phyloP scores from a whole-genome alignment of 805 yeast species.

The Allodekkera sacchari region DNA sequence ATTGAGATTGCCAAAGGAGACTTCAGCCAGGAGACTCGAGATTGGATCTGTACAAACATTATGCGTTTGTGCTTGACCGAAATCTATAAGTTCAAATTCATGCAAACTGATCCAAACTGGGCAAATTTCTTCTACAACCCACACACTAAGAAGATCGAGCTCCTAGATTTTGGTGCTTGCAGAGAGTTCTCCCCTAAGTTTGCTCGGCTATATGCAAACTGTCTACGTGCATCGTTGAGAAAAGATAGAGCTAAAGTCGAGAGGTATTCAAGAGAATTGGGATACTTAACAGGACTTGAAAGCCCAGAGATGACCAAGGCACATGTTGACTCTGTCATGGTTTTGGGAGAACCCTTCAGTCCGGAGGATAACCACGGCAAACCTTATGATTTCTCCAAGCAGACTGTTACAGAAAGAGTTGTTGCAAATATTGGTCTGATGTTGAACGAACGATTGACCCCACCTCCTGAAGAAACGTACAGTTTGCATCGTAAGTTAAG shows the following conservation, averaged over 20 bases:
- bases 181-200: constrained; percentile 67
- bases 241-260: constrained; percentile 60
- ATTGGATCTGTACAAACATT: constrained; percentile 78
- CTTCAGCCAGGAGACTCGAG: constrained; percentile 62
- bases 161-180: constrained; percentile 94
- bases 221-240: constrained; percentile 67
- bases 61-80: constrained; percentile 84
- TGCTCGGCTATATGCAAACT: constrained; percentile 55
- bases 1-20: constrained; percentile 69
- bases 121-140: constrained; percentile 87
- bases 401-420: constrained; percentile 91
- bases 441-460: constrained; percentile 86
- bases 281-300: constrained; percentile 89
- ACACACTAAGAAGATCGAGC: constrained; percentile 63
- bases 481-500: constrained; percentile 92
- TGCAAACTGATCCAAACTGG: constrained; percentile 99
- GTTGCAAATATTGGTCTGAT: constrained; percentile 79
- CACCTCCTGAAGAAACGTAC: constrained; percentile 98
- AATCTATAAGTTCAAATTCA: constrained; percentile 74
- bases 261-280: constrained; percentile 60
- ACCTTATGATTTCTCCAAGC: constrained; percentile 65
- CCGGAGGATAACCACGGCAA: constrained; percentile 38
- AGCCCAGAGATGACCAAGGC: constrained; percentile 82
- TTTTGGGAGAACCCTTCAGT: constrained; percentile 87
- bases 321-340: constrained; percentile 83